Conservation (phyloP, 257 asterid genomes). For the Capsicum pubescens region DNA sequence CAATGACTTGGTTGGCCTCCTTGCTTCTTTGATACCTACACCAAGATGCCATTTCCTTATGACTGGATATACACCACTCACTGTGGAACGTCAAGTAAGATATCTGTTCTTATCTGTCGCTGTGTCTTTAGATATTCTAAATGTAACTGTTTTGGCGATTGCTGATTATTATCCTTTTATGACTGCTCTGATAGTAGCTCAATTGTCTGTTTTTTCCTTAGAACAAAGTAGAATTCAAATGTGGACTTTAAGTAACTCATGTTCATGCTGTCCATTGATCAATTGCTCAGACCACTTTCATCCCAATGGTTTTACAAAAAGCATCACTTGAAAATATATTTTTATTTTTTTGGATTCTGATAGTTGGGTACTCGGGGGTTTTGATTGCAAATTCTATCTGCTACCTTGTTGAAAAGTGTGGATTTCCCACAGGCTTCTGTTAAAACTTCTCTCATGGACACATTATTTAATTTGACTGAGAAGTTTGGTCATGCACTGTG, state of each 20-base stretch:
- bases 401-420: not conserved
- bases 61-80: constrained; percentile 99
- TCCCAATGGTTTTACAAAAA: not conserved
- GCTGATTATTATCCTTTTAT: constrained; percentile 9
- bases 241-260: not conserved
- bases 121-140: not conserved
- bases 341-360: not conserved
- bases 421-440: not conserved
- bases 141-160: not conserved
- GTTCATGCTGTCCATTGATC: not conserved
- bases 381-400: not conserved
- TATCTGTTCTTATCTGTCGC: constrained; percentile 28
- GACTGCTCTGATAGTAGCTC: not conserved
- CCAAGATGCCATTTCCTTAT: constrained; percentile 99
- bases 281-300: not conserved
- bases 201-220: not conserved
- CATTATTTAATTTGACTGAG: not conserved
- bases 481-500: not conserved
- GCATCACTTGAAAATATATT: not conserved
- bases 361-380: not conserved
- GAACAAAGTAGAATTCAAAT: not conserved
- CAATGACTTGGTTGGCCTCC: constrained; percentile 99
- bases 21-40: constrained; percentile 97
- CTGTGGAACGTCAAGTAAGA: constrained; percentile 96
- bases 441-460: not conserved